phyloP scores from a whole-genome alignment of 768 basidiomycete species.

The Amanita rimosa region DNA sequence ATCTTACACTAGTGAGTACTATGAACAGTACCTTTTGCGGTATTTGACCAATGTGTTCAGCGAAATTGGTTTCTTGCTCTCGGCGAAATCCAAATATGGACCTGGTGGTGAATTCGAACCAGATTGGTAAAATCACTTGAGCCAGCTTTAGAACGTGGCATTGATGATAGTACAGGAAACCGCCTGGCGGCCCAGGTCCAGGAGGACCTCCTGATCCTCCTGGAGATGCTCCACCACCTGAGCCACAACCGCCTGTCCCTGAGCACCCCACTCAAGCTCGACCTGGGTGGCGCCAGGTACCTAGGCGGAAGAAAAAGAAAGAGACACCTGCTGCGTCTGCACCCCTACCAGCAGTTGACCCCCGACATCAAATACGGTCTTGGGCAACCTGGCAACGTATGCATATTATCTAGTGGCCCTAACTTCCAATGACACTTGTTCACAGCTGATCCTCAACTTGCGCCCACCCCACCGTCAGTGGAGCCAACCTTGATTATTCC shows the following conservation, averaged over 20 bases:
- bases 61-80: conserved; percentile 64
- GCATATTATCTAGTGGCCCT: conserved; percentile 16
- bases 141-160: background rate
- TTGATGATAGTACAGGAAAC: conserved; percentile 24
- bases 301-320: conserved; percentile 35
- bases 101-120: conserved; percentile 82
- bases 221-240: conserved; percentile 19
- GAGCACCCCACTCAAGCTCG: conserved; percentile 33
- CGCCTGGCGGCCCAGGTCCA: conserved; percentile 3
- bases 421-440: conserved; percentile 2
- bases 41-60: conserved; percentile 22
- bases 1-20: conserved; percentile 63
- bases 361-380: conserved; percentile 33
- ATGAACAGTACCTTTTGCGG: background rate
- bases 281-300: conserved; percentile 56
- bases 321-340: conserved; percentile 22
- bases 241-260: conserved; percentile 25
- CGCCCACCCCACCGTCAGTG: conserved; percentile 50
- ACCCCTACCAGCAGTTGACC: conserved; percentile 20
- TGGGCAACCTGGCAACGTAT: conserved; percentile 64
- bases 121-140: conserved; percentile 46
- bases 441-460: conserved; percentile 45
- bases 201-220: conserved; percentile 19
- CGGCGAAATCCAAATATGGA: conserved; percentile 64
- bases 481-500: conserved; percentile 54